Conservation (phyloP, 257 asterid species). For the Solanum bulbocastanum region DNA sequence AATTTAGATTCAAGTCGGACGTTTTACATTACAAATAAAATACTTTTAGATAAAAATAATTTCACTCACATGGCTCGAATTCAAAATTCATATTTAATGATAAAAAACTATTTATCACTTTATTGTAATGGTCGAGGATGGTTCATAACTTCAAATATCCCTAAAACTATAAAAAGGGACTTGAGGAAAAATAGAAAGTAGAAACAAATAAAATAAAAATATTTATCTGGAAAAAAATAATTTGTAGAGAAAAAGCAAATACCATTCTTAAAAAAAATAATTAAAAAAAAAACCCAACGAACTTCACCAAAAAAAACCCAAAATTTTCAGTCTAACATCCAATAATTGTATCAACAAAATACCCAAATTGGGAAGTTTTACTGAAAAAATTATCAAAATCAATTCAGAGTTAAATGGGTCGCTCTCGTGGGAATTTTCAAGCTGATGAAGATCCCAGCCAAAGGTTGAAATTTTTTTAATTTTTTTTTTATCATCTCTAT, state of each 20-base stretch:
- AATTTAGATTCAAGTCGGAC: fast-evolving
- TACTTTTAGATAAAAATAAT: too few relatives aligned
- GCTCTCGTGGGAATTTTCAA: conserved; percentile 78
- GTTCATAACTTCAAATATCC: not conserved
- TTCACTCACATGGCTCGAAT: fast-evolving
- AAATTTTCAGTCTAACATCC: not conserved
- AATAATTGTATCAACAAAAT: not conserved
- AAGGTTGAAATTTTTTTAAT: conserved; percentile 27
- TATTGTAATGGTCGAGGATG: not conserved
- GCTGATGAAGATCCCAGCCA: conserved; percentile 78
- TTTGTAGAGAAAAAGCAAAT: not conserved
- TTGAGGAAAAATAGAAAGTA: not conserved
- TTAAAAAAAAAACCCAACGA: not conserved
- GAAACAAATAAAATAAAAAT: not conserved
- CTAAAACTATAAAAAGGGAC: not conserved
- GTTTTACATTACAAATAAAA: too few relatives aligned
- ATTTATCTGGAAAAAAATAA: not conserved
- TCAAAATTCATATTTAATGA: not conserved
- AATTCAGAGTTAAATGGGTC: conserved; percentile 52
- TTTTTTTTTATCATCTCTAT: not conserved
- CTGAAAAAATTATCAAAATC: not conserved
- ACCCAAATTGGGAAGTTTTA: not conserved
- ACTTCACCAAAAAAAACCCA: not conserved
- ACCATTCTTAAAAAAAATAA: not conserved
- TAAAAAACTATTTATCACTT: not conserved